phyloP scores from a whole-genome alignment of 352 stramenopile species.

The Phytophthora vignae region DNA sequence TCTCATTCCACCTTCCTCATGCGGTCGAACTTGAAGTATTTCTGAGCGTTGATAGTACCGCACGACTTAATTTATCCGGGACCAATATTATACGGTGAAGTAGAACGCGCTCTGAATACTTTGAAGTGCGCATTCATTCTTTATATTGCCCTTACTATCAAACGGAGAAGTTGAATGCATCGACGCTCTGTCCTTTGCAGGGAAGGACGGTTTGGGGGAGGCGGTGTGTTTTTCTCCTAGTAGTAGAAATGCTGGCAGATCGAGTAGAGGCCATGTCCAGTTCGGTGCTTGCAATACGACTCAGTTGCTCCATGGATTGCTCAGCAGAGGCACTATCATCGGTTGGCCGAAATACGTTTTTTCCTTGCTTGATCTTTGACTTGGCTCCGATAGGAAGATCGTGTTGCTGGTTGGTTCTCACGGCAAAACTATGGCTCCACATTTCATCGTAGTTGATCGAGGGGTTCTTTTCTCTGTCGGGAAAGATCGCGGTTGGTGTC shows the following conservation, averaged over 20 bases:
- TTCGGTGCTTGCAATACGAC: conserved; percentile 40
- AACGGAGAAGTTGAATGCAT: conserved; percentile 50
- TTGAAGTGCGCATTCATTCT: not conserved
- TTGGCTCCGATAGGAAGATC: conserved; percentile 14
- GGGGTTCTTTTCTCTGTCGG: conserved; percentile 21
- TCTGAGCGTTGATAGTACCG: conserved; percentile 5
- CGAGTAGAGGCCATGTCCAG: conserved; percentile 40
- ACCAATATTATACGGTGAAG: too few relatives aligned
- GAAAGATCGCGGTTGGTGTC: conserved; percentile 23
- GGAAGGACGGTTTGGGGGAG: conserved; percentile 44
- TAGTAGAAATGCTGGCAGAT: conserved; percentile 15
- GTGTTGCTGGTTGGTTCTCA: conserved; percentile 27
- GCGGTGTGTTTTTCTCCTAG: conserved; percentile 44
- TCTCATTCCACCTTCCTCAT: conserved; percentile 45
- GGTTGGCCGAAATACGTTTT: conserved; percentile 15
- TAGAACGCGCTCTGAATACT: too few relatives aligned
- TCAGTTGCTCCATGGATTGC: conserved; percentile 31
- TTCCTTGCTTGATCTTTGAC: conserved; percentile 32
- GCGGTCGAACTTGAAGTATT: conserved; percentile 15
- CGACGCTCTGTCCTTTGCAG: conserved; percentile 39
- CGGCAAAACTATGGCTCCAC: conserved; percentile 63
- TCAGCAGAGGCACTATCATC: conserved; percentile 11
- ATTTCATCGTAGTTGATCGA: conserved; percentile 66
- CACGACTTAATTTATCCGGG: conserved; percentile 24
- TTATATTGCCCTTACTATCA: conserved; percentile 2